Conservation (phyloP, 2,329 filamentous ascomycete genomes). For the Fusarium pininemorale region DNA sequence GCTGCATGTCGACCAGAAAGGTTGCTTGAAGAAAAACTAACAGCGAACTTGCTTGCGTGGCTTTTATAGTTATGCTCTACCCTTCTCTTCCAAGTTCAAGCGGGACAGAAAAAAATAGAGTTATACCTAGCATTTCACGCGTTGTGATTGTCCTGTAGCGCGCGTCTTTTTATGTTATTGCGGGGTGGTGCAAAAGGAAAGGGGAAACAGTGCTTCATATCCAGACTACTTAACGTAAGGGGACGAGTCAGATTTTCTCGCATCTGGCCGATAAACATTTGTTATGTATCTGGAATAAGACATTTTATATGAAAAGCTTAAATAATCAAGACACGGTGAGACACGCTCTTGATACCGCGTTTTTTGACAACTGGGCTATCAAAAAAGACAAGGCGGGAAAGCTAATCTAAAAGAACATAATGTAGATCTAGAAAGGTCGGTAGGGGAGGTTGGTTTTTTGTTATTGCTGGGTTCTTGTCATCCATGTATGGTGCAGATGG, state of each 20-base stretch:
- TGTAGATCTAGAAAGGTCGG: constrained; percentile 19
- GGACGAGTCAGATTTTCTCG: constrained; percentile 26
- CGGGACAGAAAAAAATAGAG: constrained; percentile 3
- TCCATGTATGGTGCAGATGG: neutral
- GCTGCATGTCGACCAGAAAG: constrained; percentile 11
- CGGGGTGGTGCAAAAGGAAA: constrained; percentile 33
- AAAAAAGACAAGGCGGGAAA: constrained; percentile 29
- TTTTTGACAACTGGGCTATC: neutral
- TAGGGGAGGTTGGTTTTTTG: constrained; percentile 25
- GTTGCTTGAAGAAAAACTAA: neutral
- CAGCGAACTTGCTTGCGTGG: neutral
- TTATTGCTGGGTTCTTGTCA: constrained; percentile 15
- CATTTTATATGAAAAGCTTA: constrained; percentile 18
- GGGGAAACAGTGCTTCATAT: constrained; percentile 17
- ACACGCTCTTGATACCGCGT: constrained; percentile 21
- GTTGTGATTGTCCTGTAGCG: constrained; percentile 20
- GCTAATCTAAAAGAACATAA: constrained; percentile 15
- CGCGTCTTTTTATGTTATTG: constrained; percentile 36
- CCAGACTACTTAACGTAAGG: constrained; percentile 15
- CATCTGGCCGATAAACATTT: constrained; percentile 15
- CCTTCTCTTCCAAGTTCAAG: neutral
- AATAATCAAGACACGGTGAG: constrained; percentile 22
- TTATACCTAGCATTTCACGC: constrained; percentile 24
- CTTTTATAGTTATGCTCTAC: neutral
- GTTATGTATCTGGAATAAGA: constrained; percentile 8